Base-by-base conservation (phyloP, 345 rosid genomes). In the Limnanthes douglasii region DNA sequence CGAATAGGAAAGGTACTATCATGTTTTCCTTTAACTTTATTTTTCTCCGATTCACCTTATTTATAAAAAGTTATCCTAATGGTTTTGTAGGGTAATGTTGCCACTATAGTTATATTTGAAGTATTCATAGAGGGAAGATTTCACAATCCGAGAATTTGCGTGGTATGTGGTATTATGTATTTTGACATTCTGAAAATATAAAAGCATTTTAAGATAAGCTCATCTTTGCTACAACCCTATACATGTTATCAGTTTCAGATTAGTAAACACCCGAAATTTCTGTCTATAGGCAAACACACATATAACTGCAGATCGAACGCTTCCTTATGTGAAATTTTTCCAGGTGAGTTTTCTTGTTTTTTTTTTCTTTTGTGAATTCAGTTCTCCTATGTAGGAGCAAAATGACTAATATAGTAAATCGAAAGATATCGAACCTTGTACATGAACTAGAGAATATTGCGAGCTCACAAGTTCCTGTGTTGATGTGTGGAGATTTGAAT, bases 401-500 rank as follows among this genome's bases (percentile, higher is more conserved):
- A n/a, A n/a, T n/a, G n/a, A n/a, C n/a, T n/a, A n/a, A n/a, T n/a
- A n/a, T n/a, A n/a, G n/a, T n/a, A n/a, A n/a, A n/a, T n/a, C n/a
- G n/a, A 8, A 10, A 67, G 69, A 57, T 67, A 20, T 40, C 45
- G 11, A 34, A 48, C 14, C 62, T 62, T 22, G 27, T 67, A 20
- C 31, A 42, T 31, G 65, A 53, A 50, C 34, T 62, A 18, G 65
- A 62, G 39, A 62, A 51, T 23, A 54, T 58, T 34, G 46, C 49
- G 12, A 37, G 47, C 41, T 36, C 53, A 41, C 15, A 54, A 41
- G 37, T 61, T 43, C 73, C 65, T 14, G 15, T 62, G 16, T 19
- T 62, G 28, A 51, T 62, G 18, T 62, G 69, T 29, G 72, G 61
- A 35, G 65, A 61, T 56, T 51, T 67, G 44, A 54, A 67, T 39